Percentiles rank a stretch among this genome's conserved stretches.
Evolutionary conservation across 768 basidiomycete species (phyloP).

Genomic region (Macrolepiota albuminosa): DNA sequence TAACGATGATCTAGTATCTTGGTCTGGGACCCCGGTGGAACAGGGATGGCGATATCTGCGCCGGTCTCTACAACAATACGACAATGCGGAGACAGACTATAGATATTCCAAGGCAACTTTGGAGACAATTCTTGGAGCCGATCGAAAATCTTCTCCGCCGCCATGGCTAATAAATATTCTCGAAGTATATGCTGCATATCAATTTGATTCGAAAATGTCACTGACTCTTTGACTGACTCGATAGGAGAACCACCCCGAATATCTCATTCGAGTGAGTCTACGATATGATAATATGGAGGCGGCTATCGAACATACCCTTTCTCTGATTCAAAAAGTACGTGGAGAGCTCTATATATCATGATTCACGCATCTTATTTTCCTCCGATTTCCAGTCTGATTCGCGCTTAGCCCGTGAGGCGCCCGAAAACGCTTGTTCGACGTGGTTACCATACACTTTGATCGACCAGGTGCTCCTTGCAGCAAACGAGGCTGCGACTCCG

Average conservation of each 20-base stretch:
- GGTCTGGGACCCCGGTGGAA: slow-evolving; percentile 77
- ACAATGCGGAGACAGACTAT: slow-evolving; percentile 64
- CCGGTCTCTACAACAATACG: slow-evolving; percentile 72
- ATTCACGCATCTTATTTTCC: slow-evolving; percentile 8
- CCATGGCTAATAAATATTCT: slow-evolving; percentile 80
- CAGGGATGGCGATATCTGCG: slow-evolving; percentile 89
- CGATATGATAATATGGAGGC: slow-evolving; percentile 75
- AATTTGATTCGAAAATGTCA: neutral
- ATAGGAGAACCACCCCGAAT: slow-evolving; percentile 75
- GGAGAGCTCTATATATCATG: neutral
- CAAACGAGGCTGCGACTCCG: slow-evolving; percentile 43
- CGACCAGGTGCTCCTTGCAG: slow-evolving; percentile 73
- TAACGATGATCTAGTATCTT: slow-evolving; percentile 73
- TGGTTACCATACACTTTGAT: slow-evolving; percentile 85
- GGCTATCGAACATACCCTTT: slow-evolving; percentile 69
- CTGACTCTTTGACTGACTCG: slow-evolving; percentile 5
- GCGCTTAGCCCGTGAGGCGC: slow-evolving; percentile 45
- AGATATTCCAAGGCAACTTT: slow-evolving; percentile 73
- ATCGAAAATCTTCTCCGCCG: slow-evolving; percentile 61
- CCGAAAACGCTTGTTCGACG: slow-evolving; percentile 53
- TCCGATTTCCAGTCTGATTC: slow-evolving; percentile 41
- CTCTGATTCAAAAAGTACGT: slow-evolving; percentile 67
- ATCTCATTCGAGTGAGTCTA: slow-evolving; percentile 74
- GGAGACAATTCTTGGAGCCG: slow-evolving; percentile 69
- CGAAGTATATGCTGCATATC: slow-evolving; percentile 41